phyloP scores from a whole-genome alignment of 805 yeast species.

The Pichia exigua region DNA sequence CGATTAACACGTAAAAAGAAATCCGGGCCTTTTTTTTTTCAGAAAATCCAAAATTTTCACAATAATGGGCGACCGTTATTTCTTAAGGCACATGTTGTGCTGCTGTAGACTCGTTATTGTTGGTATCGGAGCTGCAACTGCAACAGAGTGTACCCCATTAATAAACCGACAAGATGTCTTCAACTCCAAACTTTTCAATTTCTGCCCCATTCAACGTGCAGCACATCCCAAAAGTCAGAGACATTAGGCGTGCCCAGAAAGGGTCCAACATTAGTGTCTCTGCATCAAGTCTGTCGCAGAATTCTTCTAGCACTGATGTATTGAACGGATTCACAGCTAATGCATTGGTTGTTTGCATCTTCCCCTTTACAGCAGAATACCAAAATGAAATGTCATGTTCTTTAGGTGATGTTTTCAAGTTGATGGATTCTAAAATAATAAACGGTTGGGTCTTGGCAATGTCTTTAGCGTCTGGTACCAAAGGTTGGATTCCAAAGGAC shows the following conservation, averaged over 20 bases:
- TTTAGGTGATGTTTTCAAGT: conserved; percentile 46
- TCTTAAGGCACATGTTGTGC: neutral
- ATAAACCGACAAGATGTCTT: neutral
- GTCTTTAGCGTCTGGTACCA: conserved; percentile 38
- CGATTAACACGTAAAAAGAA: too few species aligned
- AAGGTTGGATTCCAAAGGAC: conserved; percentile 47
- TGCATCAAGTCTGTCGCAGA: neutral
- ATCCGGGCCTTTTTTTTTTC: too few species aligned
- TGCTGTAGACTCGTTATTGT: neutral
- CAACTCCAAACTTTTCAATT: neutral
- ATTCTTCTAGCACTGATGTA: neutral
- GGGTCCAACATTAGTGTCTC: neutral
- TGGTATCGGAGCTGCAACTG: neutral
- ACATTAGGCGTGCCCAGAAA: neutral
- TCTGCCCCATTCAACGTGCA: conserved; percentile 17
- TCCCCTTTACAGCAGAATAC: conserved; percentile 10
- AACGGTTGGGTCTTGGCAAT: conserved; percentile 53
- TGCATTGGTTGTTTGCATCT: conserved; percentile 7
- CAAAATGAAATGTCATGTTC: conserved; percentile 36
- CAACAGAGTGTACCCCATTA: neutral
- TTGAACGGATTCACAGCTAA: neutral
- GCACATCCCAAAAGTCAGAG: conserved; percentile 9
- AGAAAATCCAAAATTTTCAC: neutral
- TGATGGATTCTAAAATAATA: conserved; percentile 35
- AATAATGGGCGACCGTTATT: neutral